Evolutionary conservation across 495 filamentous ascomycete species (phyloP).

Genomic region (Penicillium canescens): DNA sequence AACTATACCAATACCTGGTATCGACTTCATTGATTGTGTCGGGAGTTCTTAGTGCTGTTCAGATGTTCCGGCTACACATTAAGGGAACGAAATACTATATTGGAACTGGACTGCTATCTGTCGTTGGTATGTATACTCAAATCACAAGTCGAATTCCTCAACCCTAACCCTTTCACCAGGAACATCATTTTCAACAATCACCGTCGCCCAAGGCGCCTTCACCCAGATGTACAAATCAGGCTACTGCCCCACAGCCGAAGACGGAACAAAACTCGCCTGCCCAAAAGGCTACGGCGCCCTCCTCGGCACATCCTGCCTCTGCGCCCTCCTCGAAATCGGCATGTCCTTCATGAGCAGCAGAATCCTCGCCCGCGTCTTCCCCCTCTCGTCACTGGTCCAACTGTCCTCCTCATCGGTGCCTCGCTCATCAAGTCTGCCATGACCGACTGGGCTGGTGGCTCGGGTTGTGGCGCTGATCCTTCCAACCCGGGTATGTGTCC

Average conservation of each 20-base stretch:
- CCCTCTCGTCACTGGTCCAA: conserved; percentile 84
- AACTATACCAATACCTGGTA: conserved; percentile 76
- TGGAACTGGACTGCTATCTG: conserved; percentile 85
- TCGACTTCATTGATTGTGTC: conserved; percentile 87
- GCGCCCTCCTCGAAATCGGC: conserved; percentile 43
- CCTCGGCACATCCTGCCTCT: conserved; percentile 68
- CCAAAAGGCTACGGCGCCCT: conserved; percentile 85
- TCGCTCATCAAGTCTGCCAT: conserved; percentile 75
- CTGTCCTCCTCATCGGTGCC: conserved; percentile 77
- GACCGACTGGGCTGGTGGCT: conserved; percentile 82
- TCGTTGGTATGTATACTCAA: conserved; percentile 64
- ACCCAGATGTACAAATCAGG: conserved; percentile 85
- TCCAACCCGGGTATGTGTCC: conserved; percentile 66
- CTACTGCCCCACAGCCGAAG: conserved; percentile 61
- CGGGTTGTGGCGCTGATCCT: conserved; percentile 61
- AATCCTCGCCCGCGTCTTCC: conserved; percentile 76
- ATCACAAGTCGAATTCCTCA: too few species aligned
- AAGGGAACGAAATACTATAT: conserved; percentile 79
- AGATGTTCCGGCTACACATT: conserved; percentile 85
- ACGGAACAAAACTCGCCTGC: conserved; percentile 72
- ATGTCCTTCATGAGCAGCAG: conserved; percentile 59
- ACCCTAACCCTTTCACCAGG: conserved; percentile 1
- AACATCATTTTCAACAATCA: conserved; percentile 79
- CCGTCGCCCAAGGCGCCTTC: conserved; percentile 76
- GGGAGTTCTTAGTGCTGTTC: conserved; percentile 74